Evolutionary conservation across 164 flowering plant species (phyloP), one percentile per base, ranked within the genome.

Genomic region (Aristolochia californica): DNA sequence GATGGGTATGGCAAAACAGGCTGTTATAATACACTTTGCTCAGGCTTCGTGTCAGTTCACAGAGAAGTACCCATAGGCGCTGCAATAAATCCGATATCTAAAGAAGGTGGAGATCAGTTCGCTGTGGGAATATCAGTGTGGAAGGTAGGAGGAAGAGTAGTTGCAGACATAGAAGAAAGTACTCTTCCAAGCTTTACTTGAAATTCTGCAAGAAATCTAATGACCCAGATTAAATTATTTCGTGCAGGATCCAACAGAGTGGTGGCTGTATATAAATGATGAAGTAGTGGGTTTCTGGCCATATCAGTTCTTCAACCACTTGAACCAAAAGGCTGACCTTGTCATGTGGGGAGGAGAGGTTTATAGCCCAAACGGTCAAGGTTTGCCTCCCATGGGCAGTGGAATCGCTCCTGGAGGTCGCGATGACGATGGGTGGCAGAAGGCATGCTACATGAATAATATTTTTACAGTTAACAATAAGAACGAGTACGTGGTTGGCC

Each of bases 351-450:
- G 53, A 1, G 53, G 26, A 8, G 53, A 21, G 53, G 53, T 50
- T 9, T 50, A n/a, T 26, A 50, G 27, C 27, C 53, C 53, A 50
- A 50, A 26, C 12, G 53, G 13, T 13, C 14, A 18, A 7, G 25
- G 10, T 22, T 26, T 50, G 22, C 53, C 53, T 9, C 26, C 53
- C 27, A 50, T 50, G 53, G 53, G 53, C 53, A 50, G 53, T 15
- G 53, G 53, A 34, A n/a, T n/a, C 10, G 0, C 40, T 3, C 7
- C 13, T 26, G 27, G 2, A 17, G 7, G 50, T 22, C 50, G 18
- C n/a, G n/a, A n/a, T n/a, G 20, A 48, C 4, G 50, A 48, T 17
- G 50, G 50, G 7, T 16, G 20, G 17, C 21, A 22, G 8, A 48
- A 48, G 9, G 50, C 50, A 1, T 48, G 50, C 21, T 48, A 48